These are phyloP conservation scores for Podila epicladia DNA, from an alignment of 192 early-diverging fungal genomes.

Conservation along the genomic window DNA sequence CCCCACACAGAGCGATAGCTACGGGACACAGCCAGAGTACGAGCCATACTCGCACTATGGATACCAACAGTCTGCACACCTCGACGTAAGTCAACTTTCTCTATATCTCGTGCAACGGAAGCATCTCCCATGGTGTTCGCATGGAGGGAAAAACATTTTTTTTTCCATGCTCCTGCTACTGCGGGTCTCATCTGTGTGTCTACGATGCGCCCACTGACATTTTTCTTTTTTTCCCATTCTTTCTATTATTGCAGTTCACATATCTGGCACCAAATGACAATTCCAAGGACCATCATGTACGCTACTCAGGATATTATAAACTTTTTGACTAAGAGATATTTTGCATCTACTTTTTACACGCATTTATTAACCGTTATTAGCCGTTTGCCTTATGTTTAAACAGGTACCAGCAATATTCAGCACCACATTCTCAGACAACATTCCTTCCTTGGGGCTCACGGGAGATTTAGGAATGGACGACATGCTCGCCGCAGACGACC, in stretches of 20 bases:
- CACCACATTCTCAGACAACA: conserved; percentile 11
- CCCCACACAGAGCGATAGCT: conserved; percentile 30
- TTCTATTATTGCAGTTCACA: no score
- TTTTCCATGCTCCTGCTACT: not conserved
- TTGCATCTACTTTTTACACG: conserved; percentile 5
- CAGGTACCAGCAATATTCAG: conserved; percentile 36
- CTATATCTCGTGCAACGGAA: not conserved
- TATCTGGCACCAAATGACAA: conserved; percentile 24
- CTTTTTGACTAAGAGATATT: no score
- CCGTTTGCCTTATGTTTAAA: not conserved
- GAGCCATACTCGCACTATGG: conserved; percentile 43
- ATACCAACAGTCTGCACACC: conserved; percentile 27
- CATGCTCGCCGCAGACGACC: conserved; percentile 18
- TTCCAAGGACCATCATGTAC: conserved; percentile 7
- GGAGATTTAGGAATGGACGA: conserved; percentile 28
- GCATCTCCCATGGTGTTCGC: not conserved
- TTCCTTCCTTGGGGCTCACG: conserved; percentile 30
- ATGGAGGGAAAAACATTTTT: conserved; percentile 1
- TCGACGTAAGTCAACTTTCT: conserved; percentile 29
- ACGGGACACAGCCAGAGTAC: conserved; percentile 27
- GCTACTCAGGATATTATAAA: no score
- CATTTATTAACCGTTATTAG: not conserved
- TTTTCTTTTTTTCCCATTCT: not conserved
- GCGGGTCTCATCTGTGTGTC: no score
- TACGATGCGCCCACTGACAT: not conserved